Base-by-base conservation (phyloP, 1,139 yeast genomes). In the Sugiyamaella paludigena region DNA sequence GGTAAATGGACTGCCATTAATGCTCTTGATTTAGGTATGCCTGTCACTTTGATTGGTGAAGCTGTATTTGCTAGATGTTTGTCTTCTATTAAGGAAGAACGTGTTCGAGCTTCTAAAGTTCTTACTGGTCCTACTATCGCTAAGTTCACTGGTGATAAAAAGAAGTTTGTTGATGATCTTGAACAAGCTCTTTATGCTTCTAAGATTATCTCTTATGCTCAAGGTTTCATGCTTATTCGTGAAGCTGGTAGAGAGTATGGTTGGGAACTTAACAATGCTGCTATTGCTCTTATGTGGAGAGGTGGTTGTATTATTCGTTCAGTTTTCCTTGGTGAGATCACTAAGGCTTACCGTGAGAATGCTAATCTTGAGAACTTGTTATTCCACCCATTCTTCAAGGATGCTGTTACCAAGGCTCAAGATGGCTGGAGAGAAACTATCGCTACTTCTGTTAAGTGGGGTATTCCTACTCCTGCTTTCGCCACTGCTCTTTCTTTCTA, bases 281-380 rank as follows among this genome's bases (percentile, higher is more conserved):
- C 95, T 57, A 92, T 92, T 66, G 98, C 98, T 62, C 82, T 92
- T 69, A 92, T 92, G 98, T 92, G 98, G 98, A 86, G 98, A 82
- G 98, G 98, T 78, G 98, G 98, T 63, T 92, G 98, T 81, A 92
- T 92, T 74, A 92, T 92, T 76, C 87, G 98, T 80, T 92, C 98
- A 51, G 97, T 91, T 61, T 92, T 92, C 86, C 80, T 92, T 69
- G 97, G 83, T 68, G 98, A 92, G 74, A 92, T 92, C 75, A 92
- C 98, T 64, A 72, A 87, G 71, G 98, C 98, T 60, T 92, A 84
- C 86, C 87, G 91, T 76, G 83, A 86, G 73, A 78, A 85, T 77
- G 95, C 96, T 71, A 83, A 89, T 59, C 78, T 92, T 68, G 97
- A 91, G 79, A 91, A 89, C 84, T 80, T 92, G 76, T 78, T 92